These are phyloP conservation scores for Vigna hirtella DNA, from an alignment of 306 rosid genomes.

Conservation along the genomic window DNA sequence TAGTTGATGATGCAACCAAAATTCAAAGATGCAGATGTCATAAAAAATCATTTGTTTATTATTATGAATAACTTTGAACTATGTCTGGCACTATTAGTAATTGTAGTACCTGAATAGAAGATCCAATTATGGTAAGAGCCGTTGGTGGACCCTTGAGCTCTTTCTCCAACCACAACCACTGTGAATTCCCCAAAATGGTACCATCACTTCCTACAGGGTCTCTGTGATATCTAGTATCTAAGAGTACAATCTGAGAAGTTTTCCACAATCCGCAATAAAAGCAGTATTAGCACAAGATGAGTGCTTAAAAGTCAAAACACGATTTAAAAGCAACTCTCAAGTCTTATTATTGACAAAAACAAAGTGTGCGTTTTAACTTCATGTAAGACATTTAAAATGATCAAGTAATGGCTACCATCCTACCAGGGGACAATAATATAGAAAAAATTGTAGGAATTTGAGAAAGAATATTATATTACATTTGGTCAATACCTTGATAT, in stretches of 20 bases:
- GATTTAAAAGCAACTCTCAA: conserved; percentile 6
- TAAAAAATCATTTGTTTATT: conserved; percentile 4
- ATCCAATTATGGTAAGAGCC: conserved; percentile 72
- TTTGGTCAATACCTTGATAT: conserved; percentile 64
- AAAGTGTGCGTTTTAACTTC: not conserved
- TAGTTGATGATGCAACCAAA: conserved; percentile 4
- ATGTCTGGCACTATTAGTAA: conserved; percentile 18
- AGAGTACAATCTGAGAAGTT: conserved; percentile 51
- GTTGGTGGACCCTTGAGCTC: conserved; percentile 71
- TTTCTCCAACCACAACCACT: conserved; percentile 81
- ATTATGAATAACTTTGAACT: not conserved
- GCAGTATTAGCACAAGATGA: conserved; percentile 36
- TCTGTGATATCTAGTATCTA: conserved; percentile 89
- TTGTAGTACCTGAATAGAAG: conserved; percentile 77
- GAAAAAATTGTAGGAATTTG: conserved; percentile 2
- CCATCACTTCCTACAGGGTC: conserved; percentile 80
- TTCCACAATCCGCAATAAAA: conserved; percentile 22
- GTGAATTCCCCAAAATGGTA: conserved; percentile 72
- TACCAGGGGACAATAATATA: conserved; percentile 1
- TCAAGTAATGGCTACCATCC: not conserved
- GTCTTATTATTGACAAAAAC: not conserved
- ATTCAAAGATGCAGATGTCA: conserved; percentile 27
- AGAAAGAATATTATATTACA: not conserved
- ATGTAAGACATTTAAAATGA: conserved; percentile 4
- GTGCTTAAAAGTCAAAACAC: conserved; percentile 22